These are phyloP conservation scores for Tulasnella sp. DNA, from an alignment of 768 basidiomycete genomes.

Conservation along the genomic window DNA sequence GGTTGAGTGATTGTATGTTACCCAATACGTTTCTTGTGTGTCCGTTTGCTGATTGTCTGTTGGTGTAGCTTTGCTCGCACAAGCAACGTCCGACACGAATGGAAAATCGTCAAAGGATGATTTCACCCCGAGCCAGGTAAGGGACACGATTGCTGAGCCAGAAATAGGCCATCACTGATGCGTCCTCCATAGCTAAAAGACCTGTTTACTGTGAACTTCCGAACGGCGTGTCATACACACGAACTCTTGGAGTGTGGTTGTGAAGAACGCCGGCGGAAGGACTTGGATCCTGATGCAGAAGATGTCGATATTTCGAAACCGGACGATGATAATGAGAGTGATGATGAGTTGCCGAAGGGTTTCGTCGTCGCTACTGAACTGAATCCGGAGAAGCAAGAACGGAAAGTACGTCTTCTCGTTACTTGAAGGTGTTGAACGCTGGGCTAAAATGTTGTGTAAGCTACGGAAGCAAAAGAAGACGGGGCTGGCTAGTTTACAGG, in stretches of 20 bases:
- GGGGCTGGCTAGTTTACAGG: slow-evolving; percentile 51
- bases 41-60: slow-evolving; percentile 6
- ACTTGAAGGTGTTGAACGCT: not conserved
- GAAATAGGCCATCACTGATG: not conserved
- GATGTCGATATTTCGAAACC: not conserved
- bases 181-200: slow-evolving; percentile 54
- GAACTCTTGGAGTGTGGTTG: slow-evolving; percentile 79
- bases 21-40: slow-evolving; percentile 20
- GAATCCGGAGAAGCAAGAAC: slow-evolving; percentile 33
- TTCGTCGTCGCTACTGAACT: slow-evolving; percentile 59
- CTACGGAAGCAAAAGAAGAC: slow-evolving; percentile 50
- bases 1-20: slow-evolving; percentile 70
- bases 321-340: slow-evolving; percentile 22
- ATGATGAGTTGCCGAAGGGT: slow-evolving; percentile 28
- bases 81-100: not conserved
- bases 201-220: slow-evolving; percentile 75
- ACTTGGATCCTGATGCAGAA: slow-evolving; percentile 24
- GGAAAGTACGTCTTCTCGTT: slow-evolving; percentile 32
- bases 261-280: slow-evolving; percentile 16
- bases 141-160: slow-evolving; percentile 22
- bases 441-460: slow-evolving; percentile 15
- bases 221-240: slow-evolving; percentile 81
- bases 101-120: slow-evolving; percentile 55
- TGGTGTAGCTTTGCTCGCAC: not conserved
- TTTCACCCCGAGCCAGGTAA: slow-evolving; percentile 74